Evolutionary conservation across 1,139 yeast genomes (phyloP), one percentile per base, ranked within the genome.

Genomic region (Keqinozyma sinolaborantium): DNA sequence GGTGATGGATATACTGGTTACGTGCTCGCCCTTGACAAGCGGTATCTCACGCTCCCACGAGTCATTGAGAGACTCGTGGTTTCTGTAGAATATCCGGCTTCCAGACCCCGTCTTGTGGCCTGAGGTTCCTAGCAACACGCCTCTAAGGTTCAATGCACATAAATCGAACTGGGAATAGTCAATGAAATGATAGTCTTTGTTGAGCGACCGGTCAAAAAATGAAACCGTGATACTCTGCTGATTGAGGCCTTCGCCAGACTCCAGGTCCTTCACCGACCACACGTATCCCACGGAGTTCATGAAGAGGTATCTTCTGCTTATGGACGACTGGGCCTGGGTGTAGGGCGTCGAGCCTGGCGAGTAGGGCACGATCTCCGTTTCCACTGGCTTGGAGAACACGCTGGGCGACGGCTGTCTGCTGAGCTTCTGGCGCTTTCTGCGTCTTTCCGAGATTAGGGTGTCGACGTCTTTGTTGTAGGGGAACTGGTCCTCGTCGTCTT

Each of bases 301-400:
- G 21, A 87, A 78, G 32, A 92, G 60, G 50, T 88, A 90, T 36
- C 96, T 69, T 55, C 95, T 75, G 36, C 58, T 61, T 2, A 60
- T 41, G 29, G 40, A 35, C 9, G 42, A 42, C 33, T 26, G 33
- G 10, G 40, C 39, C 27, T 40, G 44, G 24, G 60, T 64, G 79
- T 94, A 92, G 0, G 96, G 95, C 0, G 97, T 88, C 3, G 84
- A 76, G 1, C 97, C 97, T 1, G 88, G 86, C 4, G 81, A 80
- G 44, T 75, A 76, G 1, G 83, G 77, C 20, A 28, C 37, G 4
- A 45, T 26, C 2, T 42, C 38, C 14, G 29, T 29, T 14, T 20
- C 16, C n/a, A 25, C 28, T 4, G 24, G 24, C 7, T 24, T 18
- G 12, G 21, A 7, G 21, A 18, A 18, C 5, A 19, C 14, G n/a